phyloP scores from a whole-genome alignment of 148 eudicot species.

The Polygonum maritimum region DNA sequence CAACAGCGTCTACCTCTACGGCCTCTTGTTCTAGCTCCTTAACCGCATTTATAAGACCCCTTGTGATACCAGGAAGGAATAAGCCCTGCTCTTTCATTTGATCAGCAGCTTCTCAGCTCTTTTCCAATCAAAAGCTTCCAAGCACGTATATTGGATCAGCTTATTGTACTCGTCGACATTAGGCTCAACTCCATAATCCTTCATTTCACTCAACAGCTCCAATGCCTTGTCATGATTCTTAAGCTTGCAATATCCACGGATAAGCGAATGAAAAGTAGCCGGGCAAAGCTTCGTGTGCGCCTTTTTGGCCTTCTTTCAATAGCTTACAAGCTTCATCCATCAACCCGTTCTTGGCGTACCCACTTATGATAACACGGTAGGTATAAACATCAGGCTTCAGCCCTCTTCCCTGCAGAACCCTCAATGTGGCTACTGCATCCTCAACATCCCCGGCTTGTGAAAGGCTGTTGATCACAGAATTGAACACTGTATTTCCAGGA shows the following conservation, averaged over 20 bases:
- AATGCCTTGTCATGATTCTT: constrained; percentile 67
- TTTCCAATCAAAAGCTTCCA: constrained; percentile 82
- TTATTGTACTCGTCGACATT: constrained; percentile 79
- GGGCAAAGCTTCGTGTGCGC: constrained; percentile 57
- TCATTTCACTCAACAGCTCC: constrained; percentile 60
- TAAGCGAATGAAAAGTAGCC: constrained; percentile 56
- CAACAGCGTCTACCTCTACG: not conserved
- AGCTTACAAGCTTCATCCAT: constrained; percentile 75
- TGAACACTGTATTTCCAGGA: constrained; percentile 72
- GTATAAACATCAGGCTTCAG: constrained; percentile 80
- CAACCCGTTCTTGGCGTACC: constrained; percentile 56
- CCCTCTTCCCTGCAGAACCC: constrained; percentile 63
- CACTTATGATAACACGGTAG: constrained; percentile 73
- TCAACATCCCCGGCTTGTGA: constrained; percentile 57
- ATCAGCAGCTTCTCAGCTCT: constrained; percentile 58
- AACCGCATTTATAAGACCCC: constrained; percentile 62
- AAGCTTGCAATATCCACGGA: constrained; percentile 83
- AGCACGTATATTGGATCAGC: constrained; percentile 79
- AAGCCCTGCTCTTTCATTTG: constrained; percentile 59
- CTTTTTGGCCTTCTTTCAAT: constrained; percentile 65
- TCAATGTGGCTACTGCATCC: constrained; percentile 52
- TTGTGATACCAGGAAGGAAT: constrained; percentile 61
- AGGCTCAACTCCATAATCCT: constrained; percentile 52
- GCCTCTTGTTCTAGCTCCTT: constrained; percentile 68
- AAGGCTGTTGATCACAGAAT: constrained; percentile 40